Base-by-base conservation (phyloP, 495 filamentous ascomycete species). In the Aspergillus wentii region DNA sequence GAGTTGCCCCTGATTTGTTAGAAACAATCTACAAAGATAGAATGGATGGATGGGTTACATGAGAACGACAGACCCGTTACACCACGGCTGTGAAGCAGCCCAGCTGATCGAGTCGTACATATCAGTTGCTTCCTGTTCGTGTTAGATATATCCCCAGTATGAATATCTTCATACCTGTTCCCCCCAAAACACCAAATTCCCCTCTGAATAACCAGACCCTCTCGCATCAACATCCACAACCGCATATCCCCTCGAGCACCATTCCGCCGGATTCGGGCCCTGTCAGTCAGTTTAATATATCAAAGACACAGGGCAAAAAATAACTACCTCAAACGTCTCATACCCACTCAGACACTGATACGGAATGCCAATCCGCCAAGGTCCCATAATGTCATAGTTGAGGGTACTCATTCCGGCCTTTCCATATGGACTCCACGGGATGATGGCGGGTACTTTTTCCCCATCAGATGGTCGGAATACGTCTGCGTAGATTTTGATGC, bases 291-390 rank as follows among this genome's bases (percentile, higher is more conserved):
- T n/a, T n/a, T n/a, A n/a, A n/a, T n/a, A n/a, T n/a, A n/a, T n/a
- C n/a, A n/a, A n/a, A n/a, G n/a, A n/a, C n/a, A n/a, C n/a, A n/a
- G n/a, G n/a, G n/a, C n/a, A n/a, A n/a, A n/a, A n/a, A n/a, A n/a
- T n/a, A n/a, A n/a, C n/a, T n/a, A n/a, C n/a, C 36, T 73, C 69
- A 46, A 69, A 73, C 7, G 44, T 61, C 33, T 63, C 59, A 27
- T 44, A 51, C 18, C 48, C 52, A 35, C 26, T 38, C 8, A 48
- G 32, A 4, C 15, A n/a, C 2, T 43, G 21, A 11, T 35, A 39
- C 11, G 46, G 49, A 4, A 60, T 35, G 4, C 51, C 51, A 4
- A 48, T 33, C 3, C 43, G 25, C 16, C 25, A 51, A 5, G 51
- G 47, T 0, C 36, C 46, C 40, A 49, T 43, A 15, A 28, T 38